Conservation (phyloP, 1,284 basidiomycete species). For the Phellopilus nigrolimitatus region DNA sequence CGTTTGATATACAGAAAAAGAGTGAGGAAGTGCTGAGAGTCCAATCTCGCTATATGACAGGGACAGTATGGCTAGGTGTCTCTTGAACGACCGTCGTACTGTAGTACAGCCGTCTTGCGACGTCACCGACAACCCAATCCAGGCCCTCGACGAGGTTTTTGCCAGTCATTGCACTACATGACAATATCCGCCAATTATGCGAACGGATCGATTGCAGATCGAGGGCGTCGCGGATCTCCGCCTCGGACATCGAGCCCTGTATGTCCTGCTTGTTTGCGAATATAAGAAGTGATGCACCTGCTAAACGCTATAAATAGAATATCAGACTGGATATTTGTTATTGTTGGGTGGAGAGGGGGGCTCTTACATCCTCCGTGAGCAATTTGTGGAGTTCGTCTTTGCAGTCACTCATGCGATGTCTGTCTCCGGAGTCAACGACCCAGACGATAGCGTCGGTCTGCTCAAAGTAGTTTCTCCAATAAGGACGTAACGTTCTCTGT, state of each 20-base stretch:
- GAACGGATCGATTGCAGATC: constrained; percentile 74
- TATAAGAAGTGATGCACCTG: constrained; percentile 91
- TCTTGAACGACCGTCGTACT: constrained; percentile 25
- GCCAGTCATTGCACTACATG: constrained; percentile 92
- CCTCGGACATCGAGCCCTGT: constrained; percentile 75
- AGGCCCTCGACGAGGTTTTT: constrained; percentile 80
- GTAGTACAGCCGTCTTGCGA: constrained; percentile 79
- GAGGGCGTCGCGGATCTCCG: constrained; percentile 78
- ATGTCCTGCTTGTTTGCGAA: constrained; percentile 99
- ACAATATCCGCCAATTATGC: constrained; percentile 87
- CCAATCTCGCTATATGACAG: background rate
- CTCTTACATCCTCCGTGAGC: constrained; percentile 86
- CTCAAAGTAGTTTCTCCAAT: constrained; percentile 99
- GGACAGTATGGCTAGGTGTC: constrained; percentile 3
- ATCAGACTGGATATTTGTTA: constrained; percentile 18
- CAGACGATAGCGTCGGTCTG: constrained; percentile 97
- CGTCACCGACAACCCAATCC: constrained; percentile 92
- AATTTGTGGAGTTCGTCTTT: constrained; percentile 82
- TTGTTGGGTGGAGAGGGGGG: constrained; percentile 19
- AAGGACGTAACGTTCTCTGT: constrained; percentile 90
- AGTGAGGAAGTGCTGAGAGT: background rate
- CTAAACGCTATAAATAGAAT: constrained; percentile 60
- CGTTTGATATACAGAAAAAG: no score
- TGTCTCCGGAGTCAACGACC: constrained; percentile 96
- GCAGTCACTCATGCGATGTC: constrained; percentile 86